Evolutionary conservation across 306 rosid genomes (phyloP), one percentile per base, ranked within the genome.

Genomic region (Trifolium fragiferum): DNA sequence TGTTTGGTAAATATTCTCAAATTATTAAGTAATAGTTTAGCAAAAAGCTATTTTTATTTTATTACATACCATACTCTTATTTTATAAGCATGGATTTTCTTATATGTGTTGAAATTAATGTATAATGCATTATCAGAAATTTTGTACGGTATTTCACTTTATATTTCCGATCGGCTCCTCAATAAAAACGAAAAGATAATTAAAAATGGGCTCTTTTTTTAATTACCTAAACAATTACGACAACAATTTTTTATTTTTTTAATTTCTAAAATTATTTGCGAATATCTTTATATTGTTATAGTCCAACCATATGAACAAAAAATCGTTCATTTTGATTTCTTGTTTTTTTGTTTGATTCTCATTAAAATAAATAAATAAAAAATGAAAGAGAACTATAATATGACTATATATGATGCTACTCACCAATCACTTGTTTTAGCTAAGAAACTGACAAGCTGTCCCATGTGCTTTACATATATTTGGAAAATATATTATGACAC

Each of bases 401-500:
- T 61, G 33, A 55, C 20, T 20, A 74, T 32, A 35, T 46, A 63
- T 47, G 63, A 38, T 13, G 6, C 15, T 30, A 10, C 19, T 12
- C 2, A 3, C 20, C 33, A 58, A 19, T 73, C 57, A 66, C 78
- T 50, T 68, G 9, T 51, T 33, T 41, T 69, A 11, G 68, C 15
- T 54, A 59, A 23, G 66, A 67, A 59, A 66, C 46, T 70, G 69
- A 77, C 69, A 65, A 50, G 74, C 62, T 64, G 75, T 66, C 82
- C 82, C 84, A 77, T 80, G 80, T 80, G 84, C 67, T 64, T 47
- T 70, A 15, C 78, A 60, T 47, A 20, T 72, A 66, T 66, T 41
- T 4, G 63, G 57, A 59, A 68, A 46, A 44, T 59, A 46, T 30
- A 75, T 50, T 21, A 3, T 19, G 67, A 35, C 54, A 66, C 66